Conservation (phyloP, 257 asterid species). For the Capsicum baccatum region DNA sequence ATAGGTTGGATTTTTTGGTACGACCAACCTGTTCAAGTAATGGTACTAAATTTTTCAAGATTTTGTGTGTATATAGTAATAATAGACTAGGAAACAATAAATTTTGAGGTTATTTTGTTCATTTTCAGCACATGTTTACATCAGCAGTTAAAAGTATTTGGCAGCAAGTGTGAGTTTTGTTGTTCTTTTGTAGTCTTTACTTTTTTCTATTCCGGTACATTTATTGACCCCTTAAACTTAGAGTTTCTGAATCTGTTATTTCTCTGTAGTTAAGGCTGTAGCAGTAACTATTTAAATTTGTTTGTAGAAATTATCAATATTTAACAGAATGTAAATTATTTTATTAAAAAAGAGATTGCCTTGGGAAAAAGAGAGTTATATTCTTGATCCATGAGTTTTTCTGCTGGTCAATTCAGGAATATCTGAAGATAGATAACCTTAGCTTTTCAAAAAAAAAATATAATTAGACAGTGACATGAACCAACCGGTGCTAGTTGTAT, state of each 20-base stretch:
- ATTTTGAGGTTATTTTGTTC: neutral
- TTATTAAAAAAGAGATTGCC: neutral
- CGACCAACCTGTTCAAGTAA: neutral
- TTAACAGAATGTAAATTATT: neutral
- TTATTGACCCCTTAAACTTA: neutral
- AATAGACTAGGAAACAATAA: neutral
- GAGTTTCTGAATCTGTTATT: conserved; percentile 15
- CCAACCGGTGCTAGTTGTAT: neutral
- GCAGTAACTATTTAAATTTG: neutral
- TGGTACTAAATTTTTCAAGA: conserved; percentile 9
- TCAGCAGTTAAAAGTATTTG: neutral
- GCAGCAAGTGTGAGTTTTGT: neutral
- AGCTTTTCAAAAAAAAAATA: neutral
- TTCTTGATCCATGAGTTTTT: neutral
- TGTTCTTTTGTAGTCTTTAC: neutral
- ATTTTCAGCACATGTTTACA: neutral
- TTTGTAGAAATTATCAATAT: neutral
- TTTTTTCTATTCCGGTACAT: neutral
- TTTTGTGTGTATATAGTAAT: neutral
- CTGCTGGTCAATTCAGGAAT: neutral
- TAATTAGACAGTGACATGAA: neutral
- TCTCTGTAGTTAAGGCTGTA: neutral
- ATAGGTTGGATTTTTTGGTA: neutral
- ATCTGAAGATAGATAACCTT: neutral
- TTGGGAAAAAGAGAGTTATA: neutral